Conservation (phyloP, 129 eudicot genomes). For the sunflower (Helianthus annuus) region DNA sequence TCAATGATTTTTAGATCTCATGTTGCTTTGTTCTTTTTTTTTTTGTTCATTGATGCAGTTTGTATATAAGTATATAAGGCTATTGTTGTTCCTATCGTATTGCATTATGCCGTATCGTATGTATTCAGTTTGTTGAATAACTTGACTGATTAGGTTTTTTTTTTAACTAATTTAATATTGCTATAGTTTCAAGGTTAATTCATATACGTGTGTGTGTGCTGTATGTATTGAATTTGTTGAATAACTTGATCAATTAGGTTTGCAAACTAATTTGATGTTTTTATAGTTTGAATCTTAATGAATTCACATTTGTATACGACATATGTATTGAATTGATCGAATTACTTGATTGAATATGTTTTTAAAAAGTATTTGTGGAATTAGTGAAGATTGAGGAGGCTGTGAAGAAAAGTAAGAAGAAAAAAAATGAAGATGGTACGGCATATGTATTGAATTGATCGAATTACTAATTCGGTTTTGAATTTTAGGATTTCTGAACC, state of each 20-base stretch:
- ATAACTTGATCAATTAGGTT: background rate
- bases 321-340: too few relatives aligned
- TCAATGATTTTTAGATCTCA: too few relatives aligned
- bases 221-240: background rate
- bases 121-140: background rate
- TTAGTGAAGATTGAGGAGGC: conserved; percentile 37
- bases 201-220: background rate
- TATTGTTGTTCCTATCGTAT: too few relatives aligned
- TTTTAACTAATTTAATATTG: too few relatives aligned
- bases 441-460: too few relatives aligned
- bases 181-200: background rate
- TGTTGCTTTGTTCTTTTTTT: too few relatives aligned
- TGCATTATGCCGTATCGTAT: too few relatives aligned
- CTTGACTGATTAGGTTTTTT: background rate
- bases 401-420: conserved; percentile 46
- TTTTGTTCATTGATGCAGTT: too few relatives aligned
- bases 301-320: too few relatives aligned
- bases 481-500: conserved; percentile 75
- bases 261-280: background rate
- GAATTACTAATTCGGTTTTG: conserved; percentile 62
- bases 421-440: conserved; percentile 58
- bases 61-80: too few relatives aligned
- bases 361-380: background rate
- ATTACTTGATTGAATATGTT: background rate
- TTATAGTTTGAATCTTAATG: background rate